Conservation (phyloP, 768 basidiomycete species). For the Tylopilus sp. region DNA sequence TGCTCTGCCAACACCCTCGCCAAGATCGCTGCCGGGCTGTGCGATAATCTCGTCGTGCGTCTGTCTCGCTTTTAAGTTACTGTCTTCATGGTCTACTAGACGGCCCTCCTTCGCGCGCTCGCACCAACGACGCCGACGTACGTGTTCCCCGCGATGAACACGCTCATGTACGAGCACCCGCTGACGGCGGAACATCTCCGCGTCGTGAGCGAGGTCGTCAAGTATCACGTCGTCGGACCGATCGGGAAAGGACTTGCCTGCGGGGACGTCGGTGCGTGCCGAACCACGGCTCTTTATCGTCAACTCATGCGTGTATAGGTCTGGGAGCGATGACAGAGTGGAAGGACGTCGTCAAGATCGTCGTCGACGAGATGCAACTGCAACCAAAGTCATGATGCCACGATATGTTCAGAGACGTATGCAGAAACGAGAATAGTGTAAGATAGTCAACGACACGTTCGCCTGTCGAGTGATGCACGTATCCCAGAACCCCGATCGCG, state of each 20-base stretch:
- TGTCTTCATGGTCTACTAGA: constrained; percentile 39
- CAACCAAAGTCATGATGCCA: constrained; percentile 12
- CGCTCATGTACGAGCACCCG: constrained; percentile 94
- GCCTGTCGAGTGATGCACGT: no score
- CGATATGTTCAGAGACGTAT: no score
- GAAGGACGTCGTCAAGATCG: constrained; percentile 79
- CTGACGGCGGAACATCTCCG: constrained; percentile 83
- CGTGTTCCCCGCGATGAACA: constrained; percentile 98
- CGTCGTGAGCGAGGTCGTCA: constrained; percentile 67
- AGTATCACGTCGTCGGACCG: constrained; percentile 82
- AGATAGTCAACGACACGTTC: not conserved
- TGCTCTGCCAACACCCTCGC: constrained; percentile 97
- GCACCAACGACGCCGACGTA: constrained; percentile 83
- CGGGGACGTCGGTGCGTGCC: constrained; percentile 76
- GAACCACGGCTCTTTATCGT: not conserved
- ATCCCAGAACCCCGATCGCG: no score
- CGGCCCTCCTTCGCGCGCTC: constrained; percentile 80
- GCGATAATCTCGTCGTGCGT: constrained; percentile 83
- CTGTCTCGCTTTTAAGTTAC: no score
- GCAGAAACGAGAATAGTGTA: not conserved
- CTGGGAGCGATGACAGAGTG: constrained; percentile 97
- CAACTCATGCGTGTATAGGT: constrained; percentile 42
- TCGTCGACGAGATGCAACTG: constrained; percentile 52
- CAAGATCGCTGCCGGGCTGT: constrained; percentile 84
- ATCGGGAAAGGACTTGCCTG: constrained; percentile 88